Conservation (phyloP, 139 green algal genomes). For the Nannochloris sp. region DNA sequence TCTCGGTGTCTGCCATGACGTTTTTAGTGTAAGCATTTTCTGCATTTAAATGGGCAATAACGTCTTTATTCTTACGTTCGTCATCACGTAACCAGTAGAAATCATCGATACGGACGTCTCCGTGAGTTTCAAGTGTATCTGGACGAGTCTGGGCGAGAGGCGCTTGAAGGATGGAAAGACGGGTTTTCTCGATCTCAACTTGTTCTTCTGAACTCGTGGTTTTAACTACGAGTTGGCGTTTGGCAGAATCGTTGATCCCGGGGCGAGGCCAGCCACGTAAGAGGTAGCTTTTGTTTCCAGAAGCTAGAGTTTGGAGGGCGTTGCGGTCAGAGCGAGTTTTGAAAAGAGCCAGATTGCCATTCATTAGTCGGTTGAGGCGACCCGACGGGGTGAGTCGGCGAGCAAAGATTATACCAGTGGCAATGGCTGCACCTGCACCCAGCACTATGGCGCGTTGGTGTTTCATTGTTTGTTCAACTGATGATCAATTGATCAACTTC, state of each 20-base stretch:
- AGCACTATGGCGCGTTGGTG: not conserved
- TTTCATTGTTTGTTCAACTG: not conserved
- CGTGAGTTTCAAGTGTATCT: constrained; percentile 12
- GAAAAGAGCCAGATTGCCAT: constrained; percentile 26
- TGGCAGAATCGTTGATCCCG: constrained; percentile 12
- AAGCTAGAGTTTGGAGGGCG: not conserved
- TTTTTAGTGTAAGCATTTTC: constrained; percentile 71
- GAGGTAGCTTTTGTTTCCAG: not conserved
- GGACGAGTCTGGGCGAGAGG: constrained; percentile 5
- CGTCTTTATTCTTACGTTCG: constrained; percentile 44
- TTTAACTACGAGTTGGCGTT: constrained; percentile 19
- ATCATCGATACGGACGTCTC: constrained; percentile 44
- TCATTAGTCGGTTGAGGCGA: constrained; percentile 14
- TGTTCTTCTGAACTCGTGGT: constrained; percentile 3
- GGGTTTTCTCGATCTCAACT: constrained; percentile 14
- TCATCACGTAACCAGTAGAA: constrained; percentile 86
- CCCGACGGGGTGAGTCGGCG: not conserved
- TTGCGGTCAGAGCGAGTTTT: not conserved
- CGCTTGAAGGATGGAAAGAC: constrained; percentile 11
- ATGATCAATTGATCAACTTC: not conserved
- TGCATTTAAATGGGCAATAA: constrained; percentile 38
- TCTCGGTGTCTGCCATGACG: constrained; percentile 69
- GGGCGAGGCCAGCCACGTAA: constrained; percentile 20
- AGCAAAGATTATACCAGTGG: not conserved
- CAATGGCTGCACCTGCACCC: not conserved